Evolutionary conservation across 2,329 filamentous ascomycete species (phyloP).

Genomic region (Monilinia aucupariae): DNA sequence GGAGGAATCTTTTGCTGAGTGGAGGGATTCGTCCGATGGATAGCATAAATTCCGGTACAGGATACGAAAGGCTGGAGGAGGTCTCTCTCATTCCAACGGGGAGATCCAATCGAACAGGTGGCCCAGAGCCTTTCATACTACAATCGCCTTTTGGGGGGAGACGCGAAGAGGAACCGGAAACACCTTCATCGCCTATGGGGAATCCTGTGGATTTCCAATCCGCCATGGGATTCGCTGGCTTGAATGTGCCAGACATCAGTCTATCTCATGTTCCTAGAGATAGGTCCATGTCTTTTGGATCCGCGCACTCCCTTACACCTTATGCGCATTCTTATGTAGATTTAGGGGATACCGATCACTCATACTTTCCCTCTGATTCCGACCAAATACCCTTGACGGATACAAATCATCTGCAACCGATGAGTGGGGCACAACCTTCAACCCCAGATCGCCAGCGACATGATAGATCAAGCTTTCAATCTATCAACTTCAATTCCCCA

Average conservation of each 20-base stretch:
- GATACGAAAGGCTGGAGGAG: constrained; percentile 34
- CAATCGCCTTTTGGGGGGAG: constrained; percentile 5
- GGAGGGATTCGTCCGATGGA: constrained; percentile 27
- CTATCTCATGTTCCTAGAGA: constrained; percentile 30
- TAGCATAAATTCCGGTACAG: constrained; percentile 24
- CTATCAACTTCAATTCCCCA: constrained; percentile 45
- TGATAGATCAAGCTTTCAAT: constrained; percentile 49
- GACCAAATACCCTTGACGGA: constrained; percentile 57
- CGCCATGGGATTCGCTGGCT: constrained; percentile 35
- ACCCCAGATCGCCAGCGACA: constrained; percentile 40
- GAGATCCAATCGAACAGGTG: constrained; percentile 18
- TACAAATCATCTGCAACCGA: constrained; percentile 49
- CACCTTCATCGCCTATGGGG: constrained; percentile 30
- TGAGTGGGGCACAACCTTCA: constrained; percentile 42
- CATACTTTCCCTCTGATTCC: constrained; percentile 43
- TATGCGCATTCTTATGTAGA: constrained; percentile 24
- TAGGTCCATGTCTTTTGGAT: constrained; percentile 28
- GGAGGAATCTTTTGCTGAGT: constrained; percentile 33
- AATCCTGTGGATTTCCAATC: constrained; percentile 33
- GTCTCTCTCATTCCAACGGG: constrained; percentile 29
- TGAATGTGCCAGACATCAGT: constrained; percentile 34
- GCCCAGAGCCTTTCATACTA: constrained; percentile 19
- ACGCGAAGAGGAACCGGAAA: constrained; percentile 23
- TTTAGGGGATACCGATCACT: constrained; percentile 23
- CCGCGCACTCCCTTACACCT: constrained; percentile 22